Evolutionary conservation across 495 filamentous ascomycete genomes (phyloP), one percentile per base, ranked within the genome.

Genomic region (Hypoxylon lienhwacheense): DNA sequence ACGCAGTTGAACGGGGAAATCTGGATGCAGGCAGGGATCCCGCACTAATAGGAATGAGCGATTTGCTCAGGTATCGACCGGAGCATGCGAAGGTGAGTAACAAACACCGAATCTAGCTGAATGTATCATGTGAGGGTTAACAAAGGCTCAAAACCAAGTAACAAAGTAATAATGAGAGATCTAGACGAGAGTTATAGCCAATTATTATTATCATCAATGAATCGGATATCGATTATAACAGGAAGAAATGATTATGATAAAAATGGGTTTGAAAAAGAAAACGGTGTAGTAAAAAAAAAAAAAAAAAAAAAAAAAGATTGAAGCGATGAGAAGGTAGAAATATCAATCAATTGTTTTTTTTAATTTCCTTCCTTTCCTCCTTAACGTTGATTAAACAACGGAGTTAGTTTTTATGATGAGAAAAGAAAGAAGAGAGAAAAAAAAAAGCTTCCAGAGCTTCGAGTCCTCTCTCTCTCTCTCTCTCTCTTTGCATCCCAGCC

Each of bases 401-500:
- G n/a, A n/a, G n/a, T n/a, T n/a, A n/a, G n/a, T n/a, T 44, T 37
- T 49, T 28, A 44, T 34, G 50, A 20, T 31, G 29, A 44, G 34
- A 21, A n/a, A 33, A 36, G 6, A 44, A 24, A 31, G 21, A 16
- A 19, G 35, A 45, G 16, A 36, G 50, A 43, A 45, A 51, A 21
- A 15, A 12, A 47, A 26, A 19, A 45, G 41, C 32, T 48, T 47
- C 19, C 17, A 15, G 22, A 45, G 45, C 36, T 55, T 34, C 6
- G 34, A n/a, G n/a, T n/a, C 24, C 14, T 35, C 29, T 25, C 22
- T 37, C 29, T 34, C 51, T 40, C 35, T n/a, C n/a, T n/a, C 25
- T n/a, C 21, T 41, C 20, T 42, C 21, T 16, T 39, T 17, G 29
- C 5, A 55, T 55, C 58, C 58, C 58, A 61, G 47, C 58, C 58